A percentile compares a stretch with the other conserved stretches of the same genome.
phyloP scores from a whole-genome alignment of 441 rosid species.

The Breynia disticha region DNA sequence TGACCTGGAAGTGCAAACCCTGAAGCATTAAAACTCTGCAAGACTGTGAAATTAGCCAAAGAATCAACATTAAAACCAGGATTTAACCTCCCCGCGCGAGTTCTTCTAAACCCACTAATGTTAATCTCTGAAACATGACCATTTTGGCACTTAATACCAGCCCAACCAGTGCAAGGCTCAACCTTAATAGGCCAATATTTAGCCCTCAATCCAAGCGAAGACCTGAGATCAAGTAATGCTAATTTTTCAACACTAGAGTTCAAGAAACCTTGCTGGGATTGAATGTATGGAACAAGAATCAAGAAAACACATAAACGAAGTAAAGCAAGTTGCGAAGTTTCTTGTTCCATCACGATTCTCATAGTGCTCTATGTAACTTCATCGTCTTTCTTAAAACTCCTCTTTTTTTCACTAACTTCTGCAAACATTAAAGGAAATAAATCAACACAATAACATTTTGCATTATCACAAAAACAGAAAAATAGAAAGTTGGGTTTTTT shows the following conservation, averaged over 20 bases:
- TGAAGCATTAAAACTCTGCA: slow-evolving; percentile 72
- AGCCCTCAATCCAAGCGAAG: slow-evolving; percentile 69
- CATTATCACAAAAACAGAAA: background rate
- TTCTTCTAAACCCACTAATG: slow-evolving; percentile 69
- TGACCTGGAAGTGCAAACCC: slow-evolving; percentile 60
- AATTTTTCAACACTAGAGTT: slow-evolving; percentile 34
- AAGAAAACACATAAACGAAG: slow-evolving; percentile 14
- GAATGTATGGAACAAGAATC: slow-evolving; percentile 28
- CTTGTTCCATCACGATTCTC: background rate
- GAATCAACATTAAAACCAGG: slow-evolving; percentile 63
- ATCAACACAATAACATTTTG: background rate
- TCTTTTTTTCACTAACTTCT: background rate
- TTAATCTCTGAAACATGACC: slow-evolving; percentile 58
- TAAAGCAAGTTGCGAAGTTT: slow-evolving; percentile 4
- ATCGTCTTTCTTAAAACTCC: background rate
- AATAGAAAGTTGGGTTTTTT: slow-evolving; percentile 8
- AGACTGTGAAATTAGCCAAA: slow-evolving; percentile 42
- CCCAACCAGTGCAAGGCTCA: slow-evolving; percentile 65
- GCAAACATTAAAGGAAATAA: background rate
- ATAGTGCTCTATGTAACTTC: too few relatives aligned
- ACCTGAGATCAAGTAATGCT: slow-evolving; percentile 64
- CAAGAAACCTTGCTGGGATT: slow-evolving; percentile 25
- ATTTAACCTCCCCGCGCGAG: slow-evolving; percentile 45
- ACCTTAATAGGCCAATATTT: slow-evolving; percentile 75
- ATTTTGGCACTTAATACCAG: slow-evolving; percentile 48